These are phyloP conservation scores for Leishmania lainsoni DNA, from an alignment of 208 protist genomes.

Conservation along the genomic window DNA sequence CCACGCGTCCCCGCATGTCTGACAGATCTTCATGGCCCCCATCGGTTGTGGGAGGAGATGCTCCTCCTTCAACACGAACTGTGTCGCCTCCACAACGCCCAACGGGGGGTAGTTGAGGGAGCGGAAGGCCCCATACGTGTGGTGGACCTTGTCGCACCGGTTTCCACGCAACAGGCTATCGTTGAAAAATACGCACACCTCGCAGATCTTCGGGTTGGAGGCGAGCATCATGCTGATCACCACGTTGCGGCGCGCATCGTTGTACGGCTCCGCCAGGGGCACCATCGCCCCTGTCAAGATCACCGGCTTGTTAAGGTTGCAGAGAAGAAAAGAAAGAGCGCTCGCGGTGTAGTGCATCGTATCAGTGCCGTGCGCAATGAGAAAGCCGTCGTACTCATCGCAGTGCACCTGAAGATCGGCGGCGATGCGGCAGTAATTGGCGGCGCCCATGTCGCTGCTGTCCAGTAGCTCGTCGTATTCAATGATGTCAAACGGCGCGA, in stretches of 20 bases:
- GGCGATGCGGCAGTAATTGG: constrained; percentile 86
- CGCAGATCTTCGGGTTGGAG: constrained; percentile 79
- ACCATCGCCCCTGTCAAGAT: constrained; percentile 96
- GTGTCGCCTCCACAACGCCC: constrained; percentile 77
- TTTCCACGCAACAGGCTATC: constrained; percentile 93
- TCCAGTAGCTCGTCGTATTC: constrained; percentile 85
- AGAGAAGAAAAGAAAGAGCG: constrained; percentile 96
- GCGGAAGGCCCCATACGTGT: constrained; percentile 89
- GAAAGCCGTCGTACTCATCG: constrained; percentile 96
- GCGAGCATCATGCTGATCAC: constrained; percentile 89
- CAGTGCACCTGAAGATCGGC: constrained; percentile 75
- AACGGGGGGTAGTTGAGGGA: constrained; percentile 90
- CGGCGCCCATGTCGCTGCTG: constrained; percentile 79
- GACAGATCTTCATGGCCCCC: constrained; percentile 56
- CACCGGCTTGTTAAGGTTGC: constrained; percentile 96
- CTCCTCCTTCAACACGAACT: constrained; percentile 55
- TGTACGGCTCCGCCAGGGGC: constrained; percentile 88
- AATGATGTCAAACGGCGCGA: constrained; percentile 76
- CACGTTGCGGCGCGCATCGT: constrained; percentile 88
- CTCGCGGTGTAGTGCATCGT: constrained; percentile 97
- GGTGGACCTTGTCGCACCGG: constrained; percentile 87
- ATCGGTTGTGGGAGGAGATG: constrained; percentile 55
- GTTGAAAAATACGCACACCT: constrained; percentile 97
- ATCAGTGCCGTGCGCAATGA: constrained; percentile 97
- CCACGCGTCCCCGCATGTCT: constrained; percentile 48